Evolutionary conservation across 371 early-diverging fungal species (phyloP).

Genomic region (Enterocytospora artemiae): DNA sequence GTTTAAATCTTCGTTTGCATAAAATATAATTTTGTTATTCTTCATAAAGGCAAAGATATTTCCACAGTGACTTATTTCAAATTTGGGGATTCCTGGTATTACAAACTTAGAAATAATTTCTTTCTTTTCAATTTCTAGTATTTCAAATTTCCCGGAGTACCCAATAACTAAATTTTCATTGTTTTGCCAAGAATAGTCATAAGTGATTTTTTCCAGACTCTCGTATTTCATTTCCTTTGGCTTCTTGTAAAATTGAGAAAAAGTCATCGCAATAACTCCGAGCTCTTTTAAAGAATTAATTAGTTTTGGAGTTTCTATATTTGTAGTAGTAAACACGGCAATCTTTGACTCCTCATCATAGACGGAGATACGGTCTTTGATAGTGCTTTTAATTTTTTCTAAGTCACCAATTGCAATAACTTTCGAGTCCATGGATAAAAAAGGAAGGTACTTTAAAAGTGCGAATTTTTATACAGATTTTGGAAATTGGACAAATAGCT

Average conservation of each 20-base stretch:
- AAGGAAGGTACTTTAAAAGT: no score
- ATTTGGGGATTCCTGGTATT: neutral
- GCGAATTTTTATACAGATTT: no score
- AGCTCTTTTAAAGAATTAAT: neutral
- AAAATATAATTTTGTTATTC: slow-evolving; percentile 1
- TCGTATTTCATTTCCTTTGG: neutral
- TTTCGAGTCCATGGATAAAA: slow-evolving; percentile 7
- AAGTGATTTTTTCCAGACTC: neutral
- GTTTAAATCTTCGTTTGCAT: slow-evolving; percentile 9
- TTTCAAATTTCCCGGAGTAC: slow-evolving; percentile 1
- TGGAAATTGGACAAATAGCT: no score
- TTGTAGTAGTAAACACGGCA: neutral
- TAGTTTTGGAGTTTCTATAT: neutral
- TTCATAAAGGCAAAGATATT: slow-evolving; percentile 18
- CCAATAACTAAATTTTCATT: slow-evolving; percentile 16
- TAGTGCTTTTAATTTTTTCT: slow-evolving; percentile 2
- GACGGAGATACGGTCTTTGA: neutral
- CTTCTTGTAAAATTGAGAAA: no score
- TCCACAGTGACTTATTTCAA: slow-evolving; percentile 2
- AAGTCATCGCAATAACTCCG: slow-evolving; percentile 6
- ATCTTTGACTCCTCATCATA: neutral
- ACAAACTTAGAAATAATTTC: neutral
- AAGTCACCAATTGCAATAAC: slow-evolving; percentile 14
- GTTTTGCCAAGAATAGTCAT: slow-evolving; percentile 6
- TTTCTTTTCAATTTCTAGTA: slow-evolving; percentile 6